Evolutionary conservation across 345 rosid species (phyloP), one percentile per base, ranked within the genome.

Genomic region (Arabis hirsuta): DNA sequence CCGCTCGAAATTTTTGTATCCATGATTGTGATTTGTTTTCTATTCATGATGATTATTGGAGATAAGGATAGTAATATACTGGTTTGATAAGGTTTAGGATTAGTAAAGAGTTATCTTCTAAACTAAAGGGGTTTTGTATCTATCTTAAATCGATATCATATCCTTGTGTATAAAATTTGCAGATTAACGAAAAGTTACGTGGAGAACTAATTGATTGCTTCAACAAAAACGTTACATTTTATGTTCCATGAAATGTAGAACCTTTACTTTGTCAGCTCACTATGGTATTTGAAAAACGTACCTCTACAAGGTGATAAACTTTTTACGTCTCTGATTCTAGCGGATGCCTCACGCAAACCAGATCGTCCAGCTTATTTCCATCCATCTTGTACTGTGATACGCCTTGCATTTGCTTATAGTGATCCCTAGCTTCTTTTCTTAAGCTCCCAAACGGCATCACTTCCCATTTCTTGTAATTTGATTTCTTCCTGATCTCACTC

Each of bases 381-480:
- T 95, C 99, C 93, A 95, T 95, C 79, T 95, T 95, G 83, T 95
- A 95, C 53, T 90, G 80, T 62, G 98, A 88, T 9, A 83, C 86
- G 9, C 88, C 86, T 79, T 82, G 84, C 99, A 88, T 91, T 71
- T 88, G 88, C 5, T 31, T 14, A 73, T 76, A 87, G 85, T 91
- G 90, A 76, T 88, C 96, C 57, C 62, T 86, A 0, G 97, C 96
- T 79, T 91, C 97, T 86, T 90, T 88, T 79, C 97, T 88, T 31
- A 95, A 82, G 78, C 90, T 87, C 82, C 73, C 73, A 56, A 88
- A 81, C 14, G 97, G 87, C 92, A 85, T 85, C 31, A 76, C 79
- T 78, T 94, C 98, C 98, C 97, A 91, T 79, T 91, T 94, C 48
- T 80, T 84, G 87, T 89, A 94, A 72, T 91, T 83, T 14, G 98